Evolutionary conservation across 192 early-diverging fungal species (phyloP).

Genomic region (Linnemannia zychae): DNA sequence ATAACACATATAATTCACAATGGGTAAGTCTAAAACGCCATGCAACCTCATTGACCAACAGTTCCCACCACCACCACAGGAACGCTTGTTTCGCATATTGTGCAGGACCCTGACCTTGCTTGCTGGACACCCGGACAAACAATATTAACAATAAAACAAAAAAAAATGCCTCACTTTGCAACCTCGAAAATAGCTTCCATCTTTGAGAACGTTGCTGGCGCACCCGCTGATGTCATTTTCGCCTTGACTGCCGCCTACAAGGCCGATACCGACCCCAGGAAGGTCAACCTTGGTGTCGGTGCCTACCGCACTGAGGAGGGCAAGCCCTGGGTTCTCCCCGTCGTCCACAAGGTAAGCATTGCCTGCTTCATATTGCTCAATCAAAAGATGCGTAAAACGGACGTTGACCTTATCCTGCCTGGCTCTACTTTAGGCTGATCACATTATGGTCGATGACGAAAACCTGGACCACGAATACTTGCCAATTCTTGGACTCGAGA

Average conservation of each 20-base stretch:
- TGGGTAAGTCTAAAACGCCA: constrained; percentile 24
- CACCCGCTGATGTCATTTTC: constrained; percentile 94
- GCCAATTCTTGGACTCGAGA: constrained; percentile 84
- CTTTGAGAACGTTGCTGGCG: constrained; percentile 67
- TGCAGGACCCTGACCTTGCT: neutral
- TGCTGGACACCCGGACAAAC: neutral
- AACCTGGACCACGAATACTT: constrained; percentile 94
- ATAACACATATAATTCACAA: neutral
- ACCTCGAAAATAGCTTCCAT: constrained; percentile 49
- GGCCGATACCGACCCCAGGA: constrained; percentile 81
- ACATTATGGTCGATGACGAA: constrained; percentile 76
- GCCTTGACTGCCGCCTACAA: constrained; percentile 87
- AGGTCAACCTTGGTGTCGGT: constrained; percentile 96
- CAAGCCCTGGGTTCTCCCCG: constrained; percentile 96
- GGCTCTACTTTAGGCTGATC: constrained; percentile 73
- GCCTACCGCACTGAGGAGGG: constrained; percentile 94
- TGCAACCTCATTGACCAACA: neutral
- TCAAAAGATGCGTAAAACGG: neutral
- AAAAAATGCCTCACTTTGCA: neutral
- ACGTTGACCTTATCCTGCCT: neutral
- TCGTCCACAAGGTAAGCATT: constrained; percentile 84
- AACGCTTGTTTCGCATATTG: neutral
- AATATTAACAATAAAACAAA: neutral
- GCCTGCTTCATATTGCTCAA: neutral
- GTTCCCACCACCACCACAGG: neutral